Percentiles rank a stretch among this genome's conserved stretches.
phyloP scores from a whole-genome alignment of 345 rosid genomes.

The Luvunga scandens region DNA sequence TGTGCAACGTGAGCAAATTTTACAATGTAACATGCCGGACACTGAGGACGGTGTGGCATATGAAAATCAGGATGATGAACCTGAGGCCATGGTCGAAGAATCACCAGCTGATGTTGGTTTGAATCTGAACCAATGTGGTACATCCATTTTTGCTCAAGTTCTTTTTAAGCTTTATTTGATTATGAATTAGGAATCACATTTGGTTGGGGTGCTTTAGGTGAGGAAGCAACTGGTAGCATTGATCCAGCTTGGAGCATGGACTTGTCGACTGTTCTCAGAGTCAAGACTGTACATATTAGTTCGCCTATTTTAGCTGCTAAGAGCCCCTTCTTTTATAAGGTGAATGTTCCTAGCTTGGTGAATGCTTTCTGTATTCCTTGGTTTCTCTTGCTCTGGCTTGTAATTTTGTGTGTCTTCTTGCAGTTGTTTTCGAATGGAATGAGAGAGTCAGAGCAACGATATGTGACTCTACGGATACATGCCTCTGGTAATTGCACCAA shows the following conservation, averaged over 20 bases:
- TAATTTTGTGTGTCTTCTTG: neutral
- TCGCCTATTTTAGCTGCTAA: slow-evolving; percentile 77
- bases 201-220: slow-evolving; percentile 26
- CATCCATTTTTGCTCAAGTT: neutral
- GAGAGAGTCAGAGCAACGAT: slow-evolving; percentile 70
- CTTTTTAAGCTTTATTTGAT: neutral
- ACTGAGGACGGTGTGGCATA: slow-evolving; percentile 46
- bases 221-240: slow-evolving; percentile 26
- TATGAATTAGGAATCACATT: neutral
- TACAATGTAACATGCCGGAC: slow-evolving; percentile 52
- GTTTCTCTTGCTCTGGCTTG: neutral
- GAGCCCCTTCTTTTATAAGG: slow-evolving; percentile 82
- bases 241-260: slow-evolving; percentile 40
- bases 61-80: slow-evolving; percentile 61
- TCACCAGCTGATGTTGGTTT: slow-evolving; percentile 32
- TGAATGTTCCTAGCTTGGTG: slow-evolving; percentile 15
- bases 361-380: slow-evolving; percentile 4
- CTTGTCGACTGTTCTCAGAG: slow-evolving; percentile 39
- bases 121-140: slow-evolving; percentile 34
- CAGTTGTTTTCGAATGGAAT: slow-evolving; percentile 85
- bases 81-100: slow-evolving; percentile 58
- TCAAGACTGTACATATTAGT: slow-evolving; percentile 62
- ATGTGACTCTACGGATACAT: slow-evolving; percentile 60
- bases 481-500: slow-evolving; percentile 52
- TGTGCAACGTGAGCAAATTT: slow-evolving; percentile 42